These are phyloP conservation scores for Didymella lethalis DNA, from an alignment of 2,329 filamentous ascomycete species.

Conservation along the genomic window DNA sequence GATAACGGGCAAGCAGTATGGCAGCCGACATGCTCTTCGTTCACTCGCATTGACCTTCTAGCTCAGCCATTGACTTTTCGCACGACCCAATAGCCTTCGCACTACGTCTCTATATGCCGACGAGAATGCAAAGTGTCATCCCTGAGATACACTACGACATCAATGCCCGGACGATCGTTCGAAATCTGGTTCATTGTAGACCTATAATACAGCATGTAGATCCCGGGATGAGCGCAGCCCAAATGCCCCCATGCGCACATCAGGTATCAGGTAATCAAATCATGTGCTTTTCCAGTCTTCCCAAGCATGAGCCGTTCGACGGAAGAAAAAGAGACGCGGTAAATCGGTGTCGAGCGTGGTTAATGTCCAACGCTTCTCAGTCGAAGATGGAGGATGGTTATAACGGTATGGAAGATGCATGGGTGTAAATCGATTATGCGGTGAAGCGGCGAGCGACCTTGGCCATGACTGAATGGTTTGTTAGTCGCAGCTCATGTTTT, in stretches of 20 bases:
- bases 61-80: not conserved
- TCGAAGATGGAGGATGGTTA: slow-evolving; percentile 16
- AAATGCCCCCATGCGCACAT: slow-evolving; percentile 22
- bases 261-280: slow-evolving; percentile 25
- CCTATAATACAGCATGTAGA: slow-evolving; percentile 48
- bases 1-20: not conserved
- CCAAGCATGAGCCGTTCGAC: slow-evolving; percentile 24
- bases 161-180: not conserved
- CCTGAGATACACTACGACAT: not conserved
- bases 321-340: slow-evolving; percentile 17
- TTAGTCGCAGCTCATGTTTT: slow-evolving; percentile 20
- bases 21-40: not conserved
- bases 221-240: slow-evolving; percentile 23
- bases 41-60: not conserved
- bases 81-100: not conserved
- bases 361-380: slow-evolving; percentile 11
- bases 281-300: slow-evolving; percentile 39
- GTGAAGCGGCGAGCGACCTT: slow-evolving; percentile 92
- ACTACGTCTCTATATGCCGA: not conserved
- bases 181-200: slow-evolving; percentile 35
- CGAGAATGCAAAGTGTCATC: not conserved
- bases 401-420: slow-evolving; percentile 21
- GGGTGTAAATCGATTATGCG: slow-evolving; percentile 50
- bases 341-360: slow-evolving; percentile 12
- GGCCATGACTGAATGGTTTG: slow-evolving; percentile 75